Evolutionary conservation across 2,329 filamentous ascomycete genomes (phyloP).

Genomic region (Clonostachys byssicola): DNA sequence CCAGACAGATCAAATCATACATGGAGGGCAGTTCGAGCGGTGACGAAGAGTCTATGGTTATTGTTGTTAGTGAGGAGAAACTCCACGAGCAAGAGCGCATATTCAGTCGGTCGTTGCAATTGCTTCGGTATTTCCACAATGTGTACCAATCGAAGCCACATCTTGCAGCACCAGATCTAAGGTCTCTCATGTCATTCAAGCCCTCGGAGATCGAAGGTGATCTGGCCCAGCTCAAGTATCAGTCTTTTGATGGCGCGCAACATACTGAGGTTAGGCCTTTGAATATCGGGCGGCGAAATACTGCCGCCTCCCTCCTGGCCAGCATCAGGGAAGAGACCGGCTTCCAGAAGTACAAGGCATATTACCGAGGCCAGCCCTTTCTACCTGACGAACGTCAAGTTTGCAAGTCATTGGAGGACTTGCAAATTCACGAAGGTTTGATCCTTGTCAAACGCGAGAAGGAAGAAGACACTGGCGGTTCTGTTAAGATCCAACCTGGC

Average conservation of each 20-base stretch:
- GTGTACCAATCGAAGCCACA: slow-evolving; percentile 58
- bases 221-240: slow-evolving; percentile 65
- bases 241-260: slow-evolving; percentile 61
- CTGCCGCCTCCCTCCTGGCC: slow-evolving; percentile 63
- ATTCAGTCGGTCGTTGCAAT: slow-evolving; percentile 65
- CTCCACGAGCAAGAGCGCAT: slow-evolving; percentile 41
- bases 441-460: slow-evolving; percentile 62
- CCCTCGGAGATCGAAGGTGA: slow-evolving; percentile 57
- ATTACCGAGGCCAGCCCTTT: slow-evolving; percentile 64
- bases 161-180: slow-evolving; percentile 54
- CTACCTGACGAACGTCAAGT: slow-evolving; percentile 55
- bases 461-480: slow-evolving; percentile 31
- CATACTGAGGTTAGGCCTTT: slow-evolving; percentile 59
- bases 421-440: slow-evolving; percentile 61
- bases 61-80: slow-evolving; percentile 42
- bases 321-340: slow-evolving; percentile 66
- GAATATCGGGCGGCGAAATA: slow-evolving; percentile 67
- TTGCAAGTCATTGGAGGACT: slow-evolving; percentile 60
- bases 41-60: slow-evolving; percentile 49
- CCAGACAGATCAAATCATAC: slow-evolving; percentile 47
- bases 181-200: slow-evolving; percentile 45
- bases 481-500: slow-evolving; percentile 40
- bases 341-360: slow-evolving; percentile 72
- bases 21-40: slow-evolving; percentile 33
- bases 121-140: slow-evolving; percentile 64